A percentile compares a stretch with the other conserved stretches of the same genome.
Conservation (phyloP, 306 rosid species). For the Vigna nakashimae region DNA sequence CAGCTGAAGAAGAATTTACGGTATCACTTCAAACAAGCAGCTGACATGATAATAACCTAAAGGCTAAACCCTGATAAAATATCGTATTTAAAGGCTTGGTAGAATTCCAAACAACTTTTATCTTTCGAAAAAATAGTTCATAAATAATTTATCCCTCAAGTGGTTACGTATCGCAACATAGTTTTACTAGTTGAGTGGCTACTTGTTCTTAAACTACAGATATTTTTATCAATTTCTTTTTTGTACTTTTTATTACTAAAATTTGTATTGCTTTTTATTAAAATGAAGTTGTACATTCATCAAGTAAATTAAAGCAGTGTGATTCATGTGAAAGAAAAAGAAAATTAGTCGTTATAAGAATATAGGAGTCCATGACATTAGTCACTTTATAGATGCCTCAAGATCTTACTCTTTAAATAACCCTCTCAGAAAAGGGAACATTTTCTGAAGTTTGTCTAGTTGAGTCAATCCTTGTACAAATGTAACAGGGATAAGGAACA, state of each 20-base stretch:
- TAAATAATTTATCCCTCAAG: conserved; percentile 5
- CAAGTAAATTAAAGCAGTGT: conserved; percentile 27
- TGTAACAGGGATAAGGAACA: conserved; percentile 85
- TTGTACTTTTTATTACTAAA: conserved; percentile 14
- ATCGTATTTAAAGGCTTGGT: not conserved
- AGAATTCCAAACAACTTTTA: not conserved
- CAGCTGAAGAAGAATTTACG: not conserved
- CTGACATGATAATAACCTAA: conserved; percentile 6
- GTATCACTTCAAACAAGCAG: conserved; percentile 35
- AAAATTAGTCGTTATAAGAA: not conserved
- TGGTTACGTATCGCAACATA: conserved; percentile 30
- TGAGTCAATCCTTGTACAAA: conserved; percentile 93
- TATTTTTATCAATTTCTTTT: conserved; percentile 13
- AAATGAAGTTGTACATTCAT: conserved; percentile 29
- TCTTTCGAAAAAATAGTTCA: not conserved
- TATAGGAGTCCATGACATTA: conserved; percentile 38
- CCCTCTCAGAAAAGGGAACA: conserved; percentile 79
- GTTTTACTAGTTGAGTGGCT: conserved; percentile 21
- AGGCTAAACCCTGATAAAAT: conserved; percentile 24
- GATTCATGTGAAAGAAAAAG: conserved; percentile 2
- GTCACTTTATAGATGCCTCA: conserved; percentile 25
- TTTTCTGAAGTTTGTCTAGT: conserved; percentile 67
- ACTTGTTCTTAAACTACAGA: conserved; percentile 4
- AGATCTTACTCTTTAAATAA: conserved; percentile 66
- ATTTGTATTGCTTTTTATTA: not conserved